These are phyloP conservation scores for Fraxinus floribunda DNA, from an alignment of 305 asterid genomes.

Conservation along the genomic window DNA sequence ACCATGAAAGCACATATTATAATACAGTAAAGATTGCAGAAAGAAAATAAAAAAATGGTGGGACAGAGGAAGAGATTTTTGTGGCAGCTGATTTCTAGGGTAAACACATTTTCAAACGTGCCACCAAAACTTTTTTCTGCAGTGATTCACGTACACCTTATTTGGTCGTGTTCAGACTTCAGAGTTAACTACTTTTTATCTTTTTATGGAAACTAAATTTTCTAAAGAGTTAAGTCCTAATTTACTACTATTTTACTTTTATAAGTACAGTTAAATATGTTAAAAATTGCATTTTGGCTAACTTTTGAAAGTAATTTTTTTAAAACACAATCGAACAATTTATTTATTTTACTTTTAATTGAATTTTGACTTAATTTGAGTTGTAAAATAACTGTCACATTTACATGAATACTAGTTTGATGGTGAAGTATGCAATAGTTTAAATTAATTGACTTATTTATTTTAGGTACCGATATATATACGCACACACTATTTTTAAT, in stretches of 20 bases:
- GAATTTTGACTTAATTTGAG: not conserved
- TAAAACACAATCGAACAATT: not conserved
- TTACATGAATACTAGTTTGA: too few relatives aligned
- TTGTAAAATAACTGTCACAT: not conserved
- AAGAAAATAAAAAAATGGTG: not conserved
- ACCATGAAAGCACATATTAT: conserved; percentile 13
- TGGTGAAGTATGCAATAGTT: not conserved
- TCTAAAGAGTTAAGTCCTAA: not conserved
- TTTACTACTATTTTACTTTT: not conserved
- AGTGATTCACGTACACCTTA: not conserved
- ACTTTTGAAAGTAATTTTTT: not conserved
- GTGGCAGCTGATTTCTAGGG: not conserved
- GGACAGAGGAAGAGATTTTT: not conserved
- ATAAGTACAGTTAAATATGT: not conserved
- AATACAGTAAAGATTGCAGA: not conserved
- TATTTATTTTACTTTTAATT: not conserved
- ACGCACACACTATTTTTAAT: too few relatives aligned
- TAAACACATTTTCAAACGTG: not conserved
- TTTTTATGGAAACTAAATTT: not conserved
- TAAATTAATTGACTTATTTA: not conserved
- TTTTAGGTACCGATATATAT: too few relatives aligned
- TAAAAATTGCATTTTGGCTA: not conserved
- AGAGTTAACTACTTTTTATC: too few relatives aligned
- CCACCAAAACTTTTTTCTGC: not conserved
- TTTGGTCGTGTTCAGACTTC: not conserved